Evolutionary conservation across 228 moss, liverwort and hornwort genomes (phyloP), one percentile per base, ranked within the genome.

Genomic region (Sphagnum magellanicum): DNA sequence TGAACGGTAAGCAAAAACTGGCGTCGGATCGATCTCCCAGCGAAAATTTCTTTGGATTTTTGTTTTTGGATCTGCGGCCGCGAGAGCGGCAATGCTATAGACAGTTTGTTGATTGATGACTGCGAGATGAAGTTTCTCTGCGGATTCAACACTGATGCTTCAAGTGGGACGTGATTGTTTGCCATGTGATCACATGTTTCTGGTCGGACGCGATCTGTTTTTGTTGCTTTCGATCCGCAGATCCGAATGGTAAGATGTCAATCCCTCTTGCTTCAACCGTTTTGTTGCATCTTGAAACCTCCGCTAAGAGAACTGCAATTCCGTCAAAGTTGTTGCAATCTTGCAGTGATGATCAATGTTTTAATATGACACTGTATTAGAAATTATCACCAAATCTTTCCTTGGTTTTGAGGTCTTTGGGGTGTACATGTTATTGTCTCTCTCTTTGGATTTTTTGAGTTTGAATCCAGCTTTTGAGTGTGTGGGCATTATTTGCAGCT

Each of bases 1-100:
- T 81, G 78, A 78, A 81, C 72, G 77, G 81, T 77, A 76, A 60
- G 74, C 4, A 58, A 81, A 81, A 79, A 86, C 82, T 59, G 32
- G 32, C 32, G 32, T 32, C 32, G 32, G 32, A 32, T 32, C 32
- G 84, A 81, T 84, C 64, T 51, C 51, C 32, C 66, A 11, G 5
- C 47, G 0, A 50, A 3, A 50, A 32, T 32, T 32, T 32, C 32
- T 32, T 32, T 3, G 32, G 32, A 32, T 3, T 32, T 32, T 32
- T 32, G 32, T 32, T 32, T 32, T 32, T 32, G 32, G 32, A 32
- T 6, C 10, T 14, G 32, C 10, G 51, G 12, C 51, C 15, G 11
- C 15, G 59, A 59, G 59, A 1, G 15, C 11, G 59, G 1, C 15
- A 16, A 48, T 62, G 4, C 8, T 58, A 10, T 7, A 53, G 8